Conservation (phyloP, 441 rosid species). For the Populus hybrid region DNA sequence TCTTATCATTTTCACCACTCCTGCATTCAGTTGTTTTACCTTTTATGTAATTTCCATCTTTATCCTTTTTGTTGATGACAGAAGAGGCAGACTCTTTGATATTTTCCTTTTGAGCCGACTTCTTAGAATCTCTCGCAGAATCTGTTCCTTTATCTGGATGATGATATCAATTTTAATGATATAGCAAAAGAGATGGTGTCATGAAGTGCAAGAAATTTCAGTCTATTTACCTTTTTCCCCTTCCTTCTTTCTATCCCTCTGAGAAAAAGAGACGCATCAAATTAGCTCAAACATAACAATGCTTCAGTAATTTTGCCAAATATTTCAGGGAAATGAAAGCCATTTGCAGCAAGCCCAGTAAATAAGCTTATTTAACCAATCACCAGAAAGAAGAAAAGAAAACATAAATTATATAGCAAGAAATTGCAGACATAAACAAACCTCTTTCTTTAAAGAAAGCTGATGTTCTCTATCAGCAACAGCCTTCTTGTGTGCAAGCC, state of each 20-base stretch:
- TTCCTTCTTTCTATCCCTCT: conserved; percentile 56
- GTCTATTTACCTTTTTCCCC: conserved; percentile 51
- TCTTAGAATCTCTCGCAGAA: conserved; percentile 38
- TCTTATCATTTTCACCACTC: conserved; percentile 33
- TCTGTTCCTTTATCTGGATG: conserved; percentile 39
- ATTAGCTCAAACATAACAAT: conserved; percentile 17
- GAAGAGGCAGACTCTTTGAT: conserved; percentile 35
- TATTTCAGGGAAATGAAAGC: conserved; percentile 5
- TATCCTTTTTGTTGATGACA: conserved; percentile 35
- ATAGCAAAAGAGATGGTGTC: conserved; percentile 11
- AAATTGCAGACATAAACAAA: conserved; percentile 10
- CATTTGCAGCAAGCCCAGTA: not conserved
- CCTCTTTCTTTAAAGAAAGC: conserved; percentile 58
- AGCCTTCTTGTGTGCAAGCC: conserved; percentile 78
- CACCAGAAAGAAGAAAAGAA: not conserved
- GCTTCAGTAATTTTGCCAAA: not conserved
- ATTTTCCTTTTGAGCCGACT: conserved; percentile 36
- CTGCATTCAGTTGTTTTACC: conserved; percentile 31
- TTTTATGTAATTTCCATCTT: conserved; percentile 32
- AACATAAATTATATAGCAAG: not conserved
- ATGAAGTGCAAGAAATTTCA: conserved; percentile 7
- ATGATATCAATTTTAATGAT: conserved; percentile 8
- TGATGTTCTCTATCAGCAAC: conserved; percentile 64
- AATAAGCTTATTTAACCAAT: not conserved
- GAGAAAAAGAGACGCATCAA: conserved; percentile 19